Conservation (phyloP, 495 filamentous ascomycete genomes). For the Barbatosphaeria neglecta region DNA sequence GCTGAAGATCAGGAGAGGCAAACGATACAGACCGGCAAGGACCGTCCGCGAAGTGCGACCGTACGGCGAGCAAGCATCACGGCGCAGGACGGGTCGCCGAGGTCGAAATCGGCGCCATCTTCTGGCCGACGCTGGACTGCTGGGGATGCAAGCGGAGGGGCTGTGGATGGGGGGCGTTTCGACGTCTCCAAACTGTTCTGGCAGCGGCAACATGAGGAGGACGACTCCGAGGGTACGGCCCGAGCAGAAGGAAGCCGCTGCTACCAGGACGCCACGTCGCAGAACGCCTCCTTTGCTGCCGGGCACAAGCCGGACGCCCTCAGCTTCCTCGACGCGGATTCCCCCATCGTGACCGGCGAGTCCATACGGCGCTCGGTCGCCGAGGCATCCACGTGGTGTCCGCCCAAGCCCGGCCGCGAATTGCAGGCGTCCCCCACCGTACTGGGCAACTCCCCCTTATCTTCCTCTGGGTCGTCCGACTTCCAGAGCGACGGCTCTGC, state of each 20-base stretch:
- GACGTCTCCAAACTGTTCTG: not conserved
- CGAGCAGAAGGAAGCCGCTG: not conserved
- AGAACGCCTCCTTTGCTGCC: too few species aligned
- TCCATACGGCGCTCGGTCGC: conserved; percentile 15
- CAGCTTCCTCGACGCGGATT: conserved; percentile 20
- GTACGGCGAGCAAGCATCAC: not conserved
- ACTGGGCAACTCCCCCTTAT: not conserved
- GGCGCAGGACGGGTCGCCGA: not conserved
- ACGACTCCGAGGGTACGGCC: not conserved
- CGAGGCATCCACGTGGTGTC: conserved; percentile 9
- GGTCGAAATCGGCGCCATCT: not conserved
- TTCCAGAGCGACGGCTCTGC: conserved; percentile 14
- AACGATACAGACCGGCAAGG: too few species aligned
- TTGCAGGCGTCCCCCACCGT: not conserved
- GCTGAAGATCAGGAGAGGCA: not conserved
- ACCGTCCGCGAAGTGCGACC: not conserved
- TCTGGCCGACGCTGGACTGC: not conserved
- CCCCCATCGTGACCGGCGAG: conserved; percentile 14
- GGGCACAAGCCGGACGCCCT: conserved; percentile 10
- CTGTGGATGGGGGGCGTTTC: too few species aligned
- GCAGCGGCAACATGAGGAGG: not conserved
- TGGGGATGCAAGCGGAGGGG: not conserved
- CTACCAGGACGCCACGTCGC: not conserved
- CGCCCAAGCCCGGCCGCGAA: conserved; percentile 6
- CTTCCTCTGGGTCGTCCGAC: conserved; percentile 19